Evolutionary conservation across 2,329 filamentous ascomycete species (phyloP).

Genomic region (Aspergillus udagawae): DNA sequence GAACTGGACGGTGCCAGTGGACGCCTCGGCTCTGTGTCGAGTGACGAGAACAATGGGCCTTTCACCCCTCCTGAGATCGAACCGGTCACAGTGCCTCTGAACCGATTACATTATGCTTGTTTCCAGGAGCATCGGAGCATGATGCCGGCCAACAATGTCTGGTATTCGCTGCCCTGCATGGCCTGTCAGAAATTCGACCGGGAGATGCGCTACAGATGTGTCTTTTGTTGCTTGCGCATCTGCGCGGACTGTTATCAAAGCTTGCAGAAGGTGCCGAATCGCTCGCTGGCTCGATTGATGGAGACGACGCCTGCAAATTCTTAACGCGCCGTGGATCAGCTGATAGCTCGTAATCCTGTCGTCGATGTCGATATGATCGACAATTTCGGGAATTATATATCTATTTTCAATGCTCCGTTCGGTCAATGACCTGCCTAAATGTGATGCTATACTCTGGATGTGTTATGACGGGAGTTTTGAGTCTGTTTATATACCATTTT

Average conservation of each 20-base stretch:
- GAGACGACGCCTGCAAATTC: constrained; percentile 8
- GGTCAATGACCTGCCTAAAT: not conserved
- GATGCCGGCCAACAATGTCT: constrained; percentile 32
- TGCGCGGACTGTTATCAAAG: constrained; percentile 32
- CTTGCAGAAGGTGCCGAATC: constrained; percentile 29
- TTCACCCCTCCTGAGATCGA: constrained; percentile 31
- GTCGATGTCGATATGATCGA: not conserved
- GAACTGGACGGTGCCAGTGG: constrained; percentile 13
- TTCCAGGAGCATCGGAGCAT: constrained; percentile 39
- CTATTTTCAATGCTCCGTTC: not conserved
- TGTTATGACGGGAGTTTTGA: constrained; percentile 12
- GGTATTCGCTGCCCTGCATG: constrained; percentile 42
- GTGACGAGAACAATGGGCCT: constrained; percentile 17
- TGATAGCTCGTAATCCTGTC: not conserved
- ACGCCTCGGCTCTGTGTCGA: constrained; percentile 15
- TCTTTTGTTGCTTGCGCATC: constrained; percentile 41
- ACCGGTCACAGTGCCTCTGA: constrained; percentile 32
- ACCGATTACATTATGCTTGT: constrained; percentile 34
- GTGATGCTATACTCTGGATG: not conserved
- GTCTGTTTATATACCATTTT: constrained; percentile 2
- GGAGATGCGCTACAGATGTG: constrained; percentile 36
- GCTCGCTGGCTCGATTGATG: constrained; percentile 33
- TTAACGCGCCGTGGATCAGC: not conserved
- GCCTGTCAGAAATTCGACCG: constrained; percentile 38
- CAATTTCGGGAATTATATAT: not conserved